Evolutionary conservation across 2,329 filamentous ascomycete genomes (phyloP).

Genomic region (Fusarium buharicum): DNA sequence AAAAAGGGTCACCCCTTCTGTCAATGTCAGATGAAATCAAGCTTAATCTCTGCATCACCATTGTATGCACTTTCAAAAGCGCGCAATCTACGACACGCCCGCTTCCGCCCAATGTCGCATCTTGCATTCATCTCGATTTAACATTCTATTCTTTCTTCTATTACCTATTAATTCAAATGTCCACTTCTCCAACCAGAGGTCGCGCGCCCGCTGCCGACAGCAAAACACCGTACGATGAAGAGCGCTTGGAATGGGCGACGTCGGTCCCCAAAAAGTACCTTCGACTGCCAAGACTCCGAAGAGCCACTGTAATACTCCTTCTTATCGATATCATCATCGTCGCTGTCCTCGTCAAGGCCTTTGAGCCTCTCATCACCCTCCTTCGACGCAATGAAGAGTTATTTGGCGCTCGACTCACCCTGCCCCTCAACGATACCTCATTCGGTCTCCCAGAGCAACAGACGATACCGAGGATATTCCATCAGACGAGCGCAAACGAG

Average conservation of each 20-base stretch:
- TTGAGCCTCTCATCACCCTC: constrained; percentile 77
- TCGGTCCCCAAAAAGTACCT: constrained; percentile 41
- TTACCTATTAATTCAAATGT: constrained; percentile 7
- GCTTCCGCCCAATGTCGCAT: not conserved
- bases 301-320: constrained; percentile 64
- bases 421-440: constrained; percentile 72
- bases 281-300: constrained; percentile 37
- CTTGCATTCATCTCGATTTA: not conserved
- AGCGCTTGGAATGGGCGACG: constrained; percentile 41
- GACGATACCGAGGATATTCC: constrained; percentile 78
- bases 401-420: constrained; percentile 43
- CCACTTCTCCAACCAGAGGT: constrained; percentile 24
- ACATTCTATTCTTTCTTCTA: not conserved
- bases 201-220: constrained; percentile 9
- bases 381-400: constrained; percentile 60
- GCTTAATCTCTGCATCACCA: constrained; percentile 13
- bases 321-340: constrained; percentile 72
- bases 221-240: constrained; percentile 40
- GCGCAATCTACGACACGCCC: not conserved
- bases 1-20: constrained; percentile 23
- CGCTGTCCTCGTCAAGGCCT: constrained; percentile 70
- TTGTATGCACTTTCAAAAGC: constrained; percentile 3
- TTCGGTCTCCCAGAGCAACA: constrained; percentile 67
- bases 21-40: constrained; percentile 16
- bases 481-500: constrained; percentile 78